Base-by-base conservation (phyloP, 2,329 filamentous ascomycete species). In the Fusarium nematophilum region DNA sequence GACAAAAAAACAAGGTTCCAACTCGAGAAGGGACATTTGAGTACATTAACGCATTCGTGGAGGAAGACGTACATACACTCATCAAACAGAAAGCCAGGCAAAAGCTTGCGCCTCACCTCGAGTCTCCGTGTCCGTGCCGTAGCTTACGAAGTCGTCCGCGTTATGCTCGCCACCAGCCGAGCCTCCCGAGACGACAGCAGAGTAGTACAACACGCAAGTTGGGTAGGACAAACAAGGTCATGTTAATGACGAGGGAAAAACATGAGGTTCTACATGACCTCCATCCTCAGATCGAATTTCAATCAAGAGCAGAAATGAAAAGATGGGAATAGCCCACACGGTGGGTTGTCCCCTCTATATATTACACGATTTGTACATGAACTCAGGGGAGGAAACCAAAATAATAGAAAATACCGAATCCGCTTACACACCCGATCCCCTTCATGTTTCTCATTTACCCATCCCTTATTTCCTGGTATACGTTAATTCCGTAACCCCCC, bases 361-460 rank as follows among this genome's bases (percentile, higher is more conserved):
- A 65, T 65, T 68, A 67, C 65, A 67, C 49, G 31, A 45, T 62
- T 17, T 50, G 43, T 62, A 59, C 53, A 21, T 21, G 4, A 6
- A 21, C 21, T 21, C 21, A n/a, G n/a, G 21, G 21, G 21, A 64
- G 46, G 13, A 33, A 42, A 44, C 36, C 58, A 44, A 53, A 52
- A 27, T 40, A 40, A 43, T 37, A 38, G 23, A 53, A 42, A 40
- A 40, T 26, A 45, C 10, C 29, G 15, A 21, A 10, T 6, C 15
- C 8, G 9, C 14, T 17, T n/a, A 21, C 17, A 29, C 38, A 34
- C 45, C 37, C 34, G 34, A 47, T 64, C 29, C 39, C 26, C 42
- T 40, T 62, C 53, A 25, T 62, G 33, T 21, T 4, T 62, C 60
- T 62, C 58, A 49, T 62, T 29, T 18, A 11, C 21, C 30, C 30